These are phyloP conservation scores for Neocallimastix lanati DNA, from an alignment of 192 early-diverging fungal species.

Conservation along the genomic window DNA sequence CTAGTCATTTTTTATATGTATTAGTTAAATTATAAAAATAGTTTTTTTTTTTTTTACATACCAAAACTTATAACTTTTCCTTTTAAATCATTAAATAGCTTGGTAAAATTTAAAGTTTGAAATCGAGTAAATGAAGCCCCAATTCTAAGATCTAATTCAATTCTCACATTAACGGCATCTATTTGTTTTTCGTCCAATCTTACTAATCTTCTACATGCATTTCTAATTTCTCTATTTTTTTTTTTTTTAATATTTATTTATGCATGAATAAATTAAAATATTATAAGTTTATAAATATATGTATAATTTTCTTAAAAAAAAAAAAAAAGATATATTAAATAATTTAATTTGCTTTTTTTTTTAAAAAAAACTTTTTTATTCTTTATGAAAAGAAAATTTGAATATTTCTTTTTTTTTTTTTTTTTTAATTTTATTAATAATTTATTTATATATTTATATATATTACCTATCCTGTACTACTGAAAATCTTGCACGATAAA, in stretches of 20 bases:
- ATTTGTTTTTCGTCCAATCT: constrained; percentile 56
- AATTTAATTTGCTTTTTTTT: too few relatives aligned
- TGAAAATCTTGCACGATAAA: constrained; percentile 77
- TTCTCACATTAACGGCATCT: constrained; percentile 62
- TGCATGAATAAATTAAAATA: too few relatives aligned
- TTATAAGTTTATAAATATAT: too few relatives aligned
- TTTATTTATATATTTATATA: not conserved
- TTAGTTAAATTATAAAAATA: too few relatives aligned
- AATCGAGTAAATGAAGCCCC: constrained; percentile 88
- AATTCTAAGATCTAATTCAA: constrained; percentile 78
- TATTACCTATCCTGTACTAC: constrained; percentile 54
- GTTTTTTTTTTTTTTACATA: constrained; percentile 1
- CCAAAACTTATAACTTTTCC: constrained; percentile 69
- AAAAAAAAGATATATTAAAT: too few relatives aligned
- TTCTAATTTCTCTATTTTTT: constrained; percentile 41
- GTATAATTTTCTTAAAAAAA: too few relatives aligned
- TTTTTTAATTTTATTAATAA: not conserved
- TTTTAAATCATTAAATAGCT: constrained; percentile 26
- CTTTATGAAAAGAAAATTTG: too few relatives aligned
- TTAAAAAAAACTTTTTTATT: too few relatives aligned
- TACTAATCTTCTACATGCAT: constrained; percentile 51
- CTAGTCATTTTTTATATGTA: too few relatives aligned
- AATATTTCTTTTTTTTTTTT: too few relatives aligned
- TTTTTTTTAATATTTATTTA: too few relatives aligned
- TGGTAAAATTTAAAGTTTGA: constrained; percentile 52